Percentiles rank a stretch among this genome's conserved stretches.
Conservation (phyloP, 2,329 filamentous ascomycete genomes). For the Cordyceps cateniannulata region DNA sequence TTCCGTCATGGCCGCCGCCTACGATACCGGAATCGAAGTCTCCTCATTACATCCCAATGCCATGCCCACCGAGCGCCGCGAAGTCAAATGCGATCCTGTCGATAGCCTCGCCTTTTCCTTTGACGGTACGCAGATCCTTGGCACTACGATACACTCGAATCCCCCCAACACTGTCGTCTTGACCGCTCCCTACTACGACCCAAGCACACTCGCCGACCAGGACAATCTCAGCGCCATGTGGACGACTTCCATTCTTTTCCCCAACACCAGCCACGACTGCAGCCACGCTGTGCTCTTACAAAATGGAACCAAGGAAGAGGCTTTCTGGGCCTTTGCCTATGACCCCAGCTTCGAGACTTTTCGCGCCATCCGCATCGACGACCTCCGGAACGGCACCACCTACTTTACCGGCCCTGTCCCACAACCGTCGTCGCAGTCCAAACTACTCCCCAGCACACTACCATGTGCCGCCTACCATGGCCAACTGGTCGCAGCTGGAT, state of each 20-base stretch:
- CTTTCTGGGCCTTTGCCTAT: conserved; percentile 71
- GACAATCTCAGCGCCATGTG: conserved; percentile 69
- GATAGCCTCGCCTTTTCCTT: conserved; percentile 69
- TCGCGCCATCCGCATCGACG: conserved; percentile 67
- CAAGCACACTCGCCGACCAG: conserved; percentile 57
- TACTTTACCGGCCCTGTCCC: conserved; percentile 70
- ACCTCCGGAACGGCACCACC: conserved; percentile 67
- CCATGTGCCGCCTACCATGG: conserved; percentile 64
- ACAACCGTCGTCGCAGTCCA: conserved; percentile 43
- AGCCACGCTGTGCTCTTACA: conserved; percentile 69
- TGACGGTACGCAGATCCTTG: conserved; percentile 71
- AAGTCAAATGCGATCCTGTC: conserved; percentile 72
- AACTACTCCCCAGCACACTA: conserved; percentile 59
- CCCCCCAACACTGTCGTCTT: conserved; percentile 68
- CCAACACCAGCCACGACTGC: conserved; percentile 71
- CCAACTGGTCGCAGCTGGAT: conserved; percentile 67
- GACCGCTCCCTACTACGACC: conserved; percentile 74
- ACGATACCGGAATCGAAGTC: conserved; percentile 84
- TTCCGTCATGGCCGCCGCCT: conserved; percentile 75
- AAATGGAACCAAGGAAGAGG: conserved; percentile 55
- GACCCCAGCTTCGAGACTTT: conserved; percentile 73
- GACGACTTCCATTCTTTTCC: conserved; percentile 81
- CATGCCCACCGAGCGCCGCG: conserved; percentile 59
- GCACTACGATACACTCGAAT: conserved; percentile 60
- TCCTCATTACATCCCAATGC: conserved; percentile 63